Conservation (phyloP, 2,329 filamentous ascomycete genomes). For the Talaromyces marneffei region DNA sequence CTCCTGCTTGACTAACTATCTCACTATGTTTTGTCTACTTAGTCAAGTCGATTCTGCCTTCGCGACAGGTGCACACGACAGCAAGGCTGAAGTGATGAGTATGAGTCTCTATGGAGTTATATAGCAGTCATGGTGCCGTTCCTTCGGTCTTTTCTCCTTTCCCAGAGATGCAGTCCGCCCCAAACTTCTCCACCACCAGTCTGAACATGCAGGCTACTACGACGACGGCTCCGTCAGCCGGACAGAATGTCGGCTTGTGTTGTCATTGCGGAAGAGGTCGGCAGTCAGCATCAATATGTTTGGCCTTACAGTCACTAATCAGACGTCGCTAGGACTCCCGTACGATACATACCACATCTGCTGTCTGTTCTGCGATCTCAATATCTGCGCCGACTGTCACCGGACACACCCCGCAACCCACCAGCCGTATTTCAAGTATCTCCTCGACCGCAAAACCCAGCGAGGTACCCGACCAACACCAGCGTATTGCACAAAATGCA, state of each 20-base stretch:
- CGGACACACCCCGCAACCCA: constrained; percentile 8
- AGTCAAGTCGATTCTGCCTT: not conserved
- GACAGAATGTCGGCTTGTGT: constrained; percentile 7
- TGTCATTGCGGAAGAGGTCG: constrained; percentile 14
- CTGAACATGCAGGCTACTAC: constrained; percentile 1
- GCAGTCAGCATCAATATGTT: not conserved
- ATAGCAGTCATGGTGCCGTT: constrained; percentile 7
- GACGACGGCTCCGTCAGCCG: not conserved
- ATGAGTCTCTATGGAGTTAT: not conserved
- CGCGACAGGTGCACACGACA: not conserved
- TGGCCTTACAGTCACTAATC: not conserved
- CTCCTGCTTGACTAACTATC: too few species aligned
- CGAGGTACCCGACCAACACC: constrained; percentile 7
- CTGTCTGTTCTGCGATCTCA: constrained; percentile 14
- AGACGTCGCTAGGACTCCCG: constrained; percentile 4
- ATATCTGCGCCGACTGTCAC: constrained; percentile 9
- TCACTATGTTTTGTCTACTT: not conserved
- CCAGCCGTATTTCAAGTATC: constrained; percentile 13
- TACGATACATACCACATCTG: constrained; percentile 12
- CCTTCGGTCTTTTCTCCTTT: constrained; percentile 2
- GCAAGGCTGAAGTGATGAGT: constrained; percentile 6
- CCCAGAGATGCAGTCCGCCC: not conserved
- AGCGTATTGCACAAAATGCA: constrained; percentile 10
- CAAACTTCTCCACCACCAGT: not conserved
- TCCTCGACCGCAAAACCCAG: constrained; percentile 8